A percentile compares a stretch with the other conserved stretches of the same genome.
Conservation (phyloP, 176 grass and related monocot genomes). For the Triticum turgidum region DNA sequence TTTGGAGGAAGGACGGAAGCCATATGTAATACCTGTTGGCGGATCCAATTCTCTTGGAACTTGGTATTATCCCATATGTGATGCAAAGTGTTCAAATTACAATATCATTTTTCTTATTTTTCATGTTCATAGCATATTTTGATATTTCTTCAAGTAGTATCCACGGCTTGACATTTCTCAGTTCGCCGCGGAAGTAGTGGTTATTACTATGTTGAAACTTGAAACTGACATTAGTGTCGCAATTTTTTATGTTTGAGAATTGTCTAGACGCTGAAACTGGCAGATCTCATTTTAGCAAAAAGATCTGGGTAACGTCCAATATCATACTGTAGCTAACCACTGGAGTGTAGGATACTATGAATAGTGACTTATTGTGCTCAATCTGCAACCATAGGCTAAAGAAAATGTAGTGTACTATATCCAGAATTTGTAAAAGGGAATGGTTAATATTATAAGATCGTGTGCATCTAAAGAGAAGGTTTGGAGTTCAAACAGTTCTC, state of each 20-base stretch:
- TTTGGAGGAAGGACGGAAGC: constrained; percentile 79
- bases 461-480: neutral
- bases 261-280: neutral
- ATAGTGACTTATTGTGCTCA: neutral
- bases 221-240: neutral
- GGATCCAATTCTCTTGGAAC: constrained; percentile 96
- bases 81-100: neutral
- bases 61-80: constrained; percentile 53
- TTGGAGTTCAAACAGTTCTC: neutral
- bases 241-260: neutral
- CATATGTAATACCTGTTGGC: constrained; percentile 94
- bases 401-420: neutral
- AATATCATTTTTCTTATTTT: neutral
- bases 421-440: neutral
- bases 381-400: neutral
- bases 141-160: neutral
- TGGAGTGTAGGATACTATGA: neutral
- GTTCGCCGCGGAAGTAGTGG: too few species aligned
- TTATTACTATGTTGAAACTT: neutral
- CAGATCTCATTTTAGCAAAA: neutral
- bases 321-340: neutral
- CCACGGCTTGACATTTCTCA: too few species aligned
- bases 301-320: neutral
- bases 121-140: neutral
- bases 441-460: neutral